A percentile compares a stretch with the other conserved stretches of the same genome.
These are phyloP conservation scores for Fistulinella cinereoalba DNA, from an alignment of 1,284 basidiomycete species.

Conservation along the genomic window DNA sequence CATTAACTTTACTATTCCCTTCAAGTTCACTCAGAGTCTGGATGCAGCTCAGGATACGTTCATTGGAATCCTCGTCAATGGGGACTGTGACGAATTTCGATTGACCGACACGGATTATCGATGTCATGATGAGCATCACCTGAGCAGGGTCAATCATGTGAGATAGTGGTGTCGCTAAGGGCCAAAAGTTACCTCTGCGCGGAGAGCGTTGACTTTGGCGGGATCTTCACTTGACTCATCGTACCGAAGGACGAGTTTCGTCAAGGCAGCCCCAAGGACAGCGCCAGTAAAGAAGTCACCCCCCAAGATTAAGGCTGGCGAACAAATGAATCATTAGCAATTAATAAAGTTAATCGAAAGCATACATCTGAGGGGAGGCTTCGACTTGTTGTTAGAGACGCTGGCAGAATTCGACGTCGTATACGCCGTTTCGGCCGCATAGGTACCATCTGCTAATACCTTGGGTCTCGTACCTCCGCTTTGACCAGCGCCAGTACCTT, in stretches of 20 bases:
- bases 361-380: slow-evolving; percentile 84
- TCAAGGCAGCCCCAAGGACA: slow-evolving; percentile 85
- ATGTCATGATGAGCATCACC: slow-evolving; percentile 99
- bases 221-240: slow-evolving; percentile 59
- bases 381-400: slow-evolving; percentile 82
- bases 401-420: slow-evolving; percentile 65
- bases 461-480: slow-evolving; percentile 47
- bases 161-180: slow-evolving; percentile 1
- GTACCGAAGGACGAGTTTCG: slow-evolving; percentile 90
- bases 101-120: slow-evolving; percentile 94
- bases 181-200: slow-evolving; percentile 70
- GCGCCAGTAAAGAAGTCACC: slow-evolving; percentile 98
- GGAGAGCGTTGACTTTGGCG: slow-evolving; percentile 66
- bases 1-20: slow-evolving; percentile 59
- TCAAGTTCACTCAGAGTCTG: slow-evolving; percentile 85
- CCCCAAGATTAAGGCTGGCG: slow-evolving; percentile 78
- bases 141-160: slow-evolving; percentile 26
- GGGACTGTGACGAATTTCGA: slow-evolving; percentile 91
- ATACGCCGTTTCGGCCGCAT: slow-evolving; percentile 95
- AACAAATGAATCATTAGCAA: neutral
- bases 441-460: slow-evolving; percentile 95
- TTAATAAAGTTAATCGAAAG: neutral
- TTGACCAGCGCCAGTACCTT: slow-evolving; percentile 38
- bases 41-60: slow-evolving; percentile 96
- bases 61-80: slow-evolving; percentile 97